Evolutionary conservation across 1,284 basidiomycete species (phyloP).

Genomic region (Heimioporus punctisporus): DNA sequence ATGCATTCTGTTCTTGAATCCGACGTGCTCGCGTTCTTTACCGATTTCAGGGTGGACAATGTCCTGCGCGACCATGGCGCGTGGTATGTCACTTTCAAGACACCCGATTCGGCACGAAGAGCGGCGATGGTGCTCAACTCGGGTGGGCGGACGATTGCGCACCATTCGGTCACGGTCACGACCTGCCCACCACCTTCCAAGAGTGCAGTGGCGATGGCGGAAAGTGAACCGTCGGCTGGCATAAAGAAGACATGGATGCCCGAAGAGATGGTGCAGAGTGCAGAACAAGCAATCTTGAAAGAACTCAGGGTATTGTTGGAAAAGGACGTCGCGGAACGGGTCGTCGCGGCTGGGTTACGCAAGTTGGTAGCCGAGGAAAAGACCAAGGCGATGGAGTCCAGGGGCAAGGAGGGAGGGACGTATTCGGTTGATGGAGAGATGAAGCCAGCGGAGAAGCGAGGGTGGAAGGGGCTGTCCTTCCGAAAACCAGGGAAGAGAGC

Average conservation of each 20-base stretch:
- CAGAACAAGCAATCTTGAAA: conserved; percentile 58
- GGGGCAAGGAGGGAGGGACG: conserved; percentile 31
- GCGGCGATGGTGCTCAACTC: conserved; percentile 59
- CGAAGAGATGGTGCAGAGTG: conserved; percentile 61
- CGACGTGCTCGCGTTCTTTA: conserved; percentile 62
- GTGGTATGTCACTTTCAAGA: conserved; percentile 73
- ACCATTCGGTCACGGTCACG: conserved; percentile 60
- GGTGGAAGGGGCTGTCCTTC: conserved; percentile 69
- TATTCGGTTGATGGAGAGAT: conserved; percentile 23
- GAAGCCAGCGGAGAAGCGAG: conserved; percentile 41
- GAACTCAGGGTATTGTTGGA: conserved; percentile 65
- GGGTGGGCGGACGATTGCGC: conserved; percentile 52
- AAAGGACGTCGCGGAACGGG: conserved; percentile 70
- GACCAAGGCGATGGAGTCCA: conserved; percentile 50
- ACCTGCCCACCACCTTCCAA: conserved; percentile 53
- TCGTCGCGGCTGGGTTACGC: conserved; percentile 61
- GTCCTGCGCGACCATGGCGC: conserved; percentile 68
- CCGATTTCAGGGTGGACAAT: conserved; percentile 65
- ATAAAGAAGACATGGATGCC: conserved; percentile 53
- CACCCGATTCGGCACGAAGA: conserved; percentile 58
- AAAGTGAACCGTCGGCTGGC: conserved; percentile 43
- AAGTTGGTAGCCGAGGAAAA: conserved; percentile 55
- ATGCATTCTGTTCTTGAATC: conserved; percentile 59
- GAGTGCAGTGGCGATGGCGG: conserved; percentile 31
- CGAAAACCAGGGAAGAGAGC: conserved; percentile 58